Evolutionary conservation across 768 basidiomycete genomes (phyloP).

Genomic region (Russula olivacea): DNA sequence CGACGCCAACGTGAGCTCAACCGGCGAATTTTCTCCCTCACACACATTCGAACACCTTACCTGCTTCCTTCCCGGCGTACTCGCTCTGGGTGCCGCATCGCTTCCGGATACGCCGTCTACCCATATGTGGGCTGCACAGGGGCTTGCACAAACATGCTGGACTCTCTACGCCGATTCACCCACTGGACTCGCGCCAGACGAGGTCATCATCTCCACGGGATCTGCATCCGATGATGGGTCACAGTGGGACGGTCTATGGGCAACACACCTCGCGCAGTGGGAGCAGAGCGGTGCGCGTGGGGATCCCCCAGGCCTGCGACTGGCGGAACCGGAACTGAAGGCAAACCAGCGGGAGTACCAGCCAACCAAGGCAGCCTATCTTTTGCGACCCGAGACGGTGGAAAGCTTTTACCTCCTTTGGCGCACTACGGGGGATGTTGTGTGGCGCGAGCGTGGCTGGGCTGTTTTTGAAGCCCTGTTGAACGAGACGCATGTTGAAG

Average conservation of each 20-base stretch:
- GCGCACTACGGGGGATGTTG: slow-evolving; percentile 58
- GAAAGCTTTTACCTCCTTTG: slow-evolving; percentile 70
- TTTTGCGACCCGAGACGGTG: slow-evolving; percentile 66
- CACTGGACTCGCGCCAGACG: slow-evolving; percentile 66
- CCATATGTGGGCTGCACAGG: slow-evolving; percentile 72
- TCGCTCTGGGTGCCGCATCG: slow-evolving; percentile 64
- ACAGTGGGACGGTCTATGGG: slow-evolving; percentile 20
- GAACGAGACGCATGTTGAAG: slow-evolving; percentile 47
- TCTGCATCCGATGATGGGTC: background rate
- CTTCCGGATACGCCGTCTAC: slow-evolving; percentile 51
- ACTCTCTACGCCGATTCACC: slow-evolving; percentile 65
- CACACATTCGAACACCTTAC: slow-evolving; percentile 72
- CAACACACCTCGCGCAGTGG: slow-evolving; percentile 25
- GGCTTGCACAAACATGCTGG: slow-evolving; percentile 69
- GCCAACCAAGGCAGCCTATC: slow-evolving; percentile 42
- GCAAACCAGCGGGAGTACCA: slow-evolving; percentile 45
- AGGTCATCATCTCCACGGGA: slow-evolving; percentile 32
- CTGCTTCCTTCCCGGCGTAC: slow-evolving; percentile 72
- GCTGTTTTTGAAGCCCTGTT: slow-evolving; percentile 62
- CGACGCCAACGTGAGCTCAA: slow-evolving; percentile 35
- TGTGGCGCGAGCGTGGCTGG: slow-evolving; percentile 72
- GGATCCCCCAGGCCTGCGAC: slow-evolving; percentile 11
- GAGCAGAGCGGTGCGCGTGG: slow-evolving; percentile 14
- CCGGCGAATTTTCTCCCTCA: slow-evolving; percentile 23
- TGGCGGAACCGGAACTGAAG: background rate